Evolutionary conservation across 75 land plant genomes (phyloP).

Genomic region (Pinus albicaulis): DNA sequence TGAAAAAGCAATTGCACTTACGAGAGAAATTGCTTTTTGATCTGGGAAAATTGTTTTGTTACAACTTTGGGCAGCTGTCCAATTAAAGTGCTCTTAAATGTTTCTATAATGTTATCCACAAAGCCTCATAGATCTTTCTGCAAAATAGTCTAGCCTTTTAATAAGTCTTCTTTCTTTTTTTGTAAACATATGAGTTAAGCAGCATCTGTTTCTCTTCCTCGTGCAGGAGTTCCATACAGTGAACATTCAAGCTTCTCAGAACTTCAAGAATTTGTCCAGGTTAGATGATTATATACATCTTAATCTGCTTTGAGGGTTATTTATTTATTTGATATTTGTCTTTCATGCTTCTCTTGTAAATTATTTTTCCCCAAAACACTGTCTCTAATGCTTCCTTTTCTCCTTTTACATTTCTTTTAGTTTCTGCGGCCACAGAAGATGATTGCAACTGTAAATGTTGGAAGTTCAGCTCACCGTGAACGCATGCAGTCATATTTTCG

Average conservation of each 20-base stretch:
- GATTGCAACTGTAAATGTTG: constrained; percentile 74
- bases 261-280: constrained; percentile 76
- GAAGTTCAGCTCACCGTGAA: constrained; percentile 54
- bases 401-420: constrained; percentile 11
- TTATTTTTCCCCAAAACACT: not conserved
- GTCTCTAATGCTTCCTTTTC: not conserved
- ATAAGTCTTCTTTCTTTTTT: no score
- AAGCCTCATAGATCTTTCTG: no score
- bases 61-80: no score
- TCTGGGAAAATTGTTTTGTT: no score
- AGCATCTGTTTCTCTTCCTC: not conserved
- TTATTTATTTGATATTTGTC: not conserved
- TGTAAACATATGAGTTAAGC: no score
- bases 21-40: no score
- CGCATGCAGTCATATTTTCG: constrained; percentile 60
- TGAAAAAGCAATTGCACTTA: no score
- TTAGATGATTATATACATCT: not conserved
- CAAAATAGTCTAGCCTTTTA: no score
- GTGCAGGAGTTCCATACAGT: constrained; percentile 78
- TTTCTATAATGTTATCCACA: no score
- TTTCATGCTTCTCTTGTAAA: not conserved
- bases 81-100: no score
- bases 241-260: constrained; percentile 79
- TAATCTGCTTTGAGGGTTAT: not conserved
- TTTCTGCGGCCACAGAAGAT: constrained; percentile 67